Percentiles rank a stretch among this genome's conserved stretches.
These are phyloP conservation scores for Carnegiea gigantea DNA, from an alignment of 179 eudicot species.

Conservation along the genomic window DNA sequence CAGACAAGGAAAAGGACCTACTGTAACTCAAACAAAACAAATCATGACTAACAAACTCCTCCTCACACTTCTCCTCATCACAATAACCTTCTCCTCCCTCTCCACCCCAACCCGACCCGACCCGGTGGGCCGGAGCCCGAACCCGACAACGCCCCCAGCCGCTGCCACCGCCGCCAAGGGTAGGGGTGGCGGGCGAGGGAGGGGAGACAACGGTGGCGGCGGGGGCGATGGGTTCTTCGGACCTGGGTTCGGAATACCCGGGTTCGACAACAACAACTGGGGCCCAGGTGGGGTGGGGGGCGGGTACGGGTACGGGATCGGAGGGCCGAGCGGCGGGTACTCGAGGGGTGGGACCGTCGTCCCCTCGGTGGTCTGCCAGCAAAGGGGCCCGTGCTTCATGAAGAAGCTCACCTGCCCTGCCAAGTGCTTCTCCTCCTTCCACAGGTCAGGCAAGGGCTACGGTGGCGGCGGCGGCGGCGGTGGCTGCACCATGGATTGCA, in stretches of 20 bases:
- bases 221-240: slow-evolving; percentile 34
- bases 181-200: neutral
- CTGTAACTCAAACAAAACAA: neutral
- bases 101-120: neutral
- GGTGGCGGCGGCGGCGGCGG: slow-evolving; percentile 97
- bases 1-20: neutral
- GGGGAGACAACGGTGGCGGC: slow-evolving; percentile 5
- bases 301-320: slow-evolving; percentile 65
- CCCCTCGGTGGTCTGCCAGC: slow-evolving; percentile 56
- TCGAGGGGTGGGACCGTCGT: slow-evolving; percentile 50
- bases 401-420: slow-evolving; percentile 87
- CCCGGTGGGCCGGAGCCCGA: neutral
- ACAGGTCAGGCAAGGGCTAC: slow-evolving; percentile 77
- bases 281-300: slow-evolving; percentile 33
- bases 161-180: neutral
- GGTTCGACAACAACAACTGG: slow-evolving; percentile 45
- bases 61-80: neutral
- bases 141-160: too few relatives aligned
- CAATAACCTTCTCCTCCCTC: neutral
- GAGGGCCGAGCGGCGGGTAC: slow-evolving; percentile 76
- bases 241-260: slow-evolving; percentile 67
- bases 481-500: slow-evolving; percentile 91
- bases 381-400: slow-evolving; percentile 71
- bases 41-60: slow-evolving; percentile 1
- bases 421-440: slow-evolving; percentile 75